Base-by-base conservation (phyloP, 1,139 yeast species). In the Candida sp. region DNA sequence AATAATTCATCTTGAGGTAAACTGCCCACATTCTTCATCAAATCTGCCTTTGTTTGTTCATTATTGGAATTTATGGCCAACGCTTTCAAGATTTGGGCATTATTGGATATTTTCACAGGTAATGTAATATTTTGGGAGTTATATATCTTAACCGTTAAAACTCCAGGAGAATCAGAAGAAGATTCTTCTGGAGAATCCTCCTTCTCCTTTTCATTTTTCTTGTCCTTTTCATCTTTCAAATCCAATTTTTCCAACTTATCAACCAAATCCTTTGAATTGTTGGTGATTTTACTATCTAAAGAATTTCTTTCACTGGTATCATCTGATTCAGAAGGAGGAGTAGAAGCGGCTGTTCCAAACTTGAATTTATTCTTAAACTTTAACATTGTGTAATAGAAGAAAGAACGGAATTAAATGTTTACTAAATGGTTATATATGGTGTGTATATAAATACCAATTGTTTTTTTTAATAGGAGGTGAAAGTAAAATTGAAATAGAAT, bases 61-160 rank as follows among this genome's bases (percentile, higher is more conserved):
- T 65, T 68, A 43, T 73, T 65, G 43, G 79, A 70, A 46, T 73
- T 74, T 42, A 67, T 68, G 4, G 83, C 82, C 49, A 79, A 66
- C 23, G 81, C 80, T 33, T 69, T 68, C 38, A 79, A 60, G 5
- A 79, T 75, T 49, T 73, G 79, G 55, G 74, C 75, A 53, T 75
- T 75, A 49, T 79, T 77, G 52, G 73, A 73, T 57, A 73, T 73
- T 45, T 73, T 74, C 33, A 82, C 81, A 4, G 95, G 95, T 37
- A 87, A 70, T 43, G 75, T 73, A 45, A 86, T 67, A 43, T 81
- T 76, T 44, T 75, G 69, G 5, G 88, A 84, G 33, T 77, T 75
- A 57, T 84, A 82, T 29, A 87, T 75, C 50, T 85, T 83, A 23
- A 87, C 85, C 0, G 87, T 82, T 43, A 87, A 70, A 25, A 86